Base-by-base conservation (phyloP, 306 rosid genomes). In the Cercis canadensis region DNA sequence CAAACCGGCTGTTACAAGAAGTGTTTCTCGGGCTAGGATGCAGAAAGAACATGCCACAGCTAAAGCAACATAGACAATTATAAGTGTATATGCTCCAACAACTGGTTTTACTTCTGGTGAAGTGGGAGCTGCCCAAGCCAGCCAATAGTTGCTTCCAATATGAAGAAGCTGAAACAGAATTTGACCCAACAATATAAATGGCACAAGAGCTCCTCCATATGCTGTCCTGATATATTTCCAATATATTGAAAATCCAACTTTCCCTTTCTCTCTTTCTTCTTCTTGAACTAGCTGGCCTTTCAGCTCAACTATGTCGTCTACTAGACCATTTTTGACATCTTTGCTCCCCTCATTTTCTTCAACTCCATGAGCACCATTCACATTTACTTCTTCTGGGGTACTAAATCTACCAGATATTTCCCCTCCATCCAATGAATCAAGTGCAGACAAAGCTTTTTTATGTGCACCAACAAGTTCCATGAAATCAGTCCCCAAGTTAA, bases 401-500 rank as follows among this genome's bases (percentile, higher is more conserved):
- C n/a, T n/a, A n/a, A n/a, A n/a, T n/a, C n/a, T n/a, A n/a, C n/a
- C n/a, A 59, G 75, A 63, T 10, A 29, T 62, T 1, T 66, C 7
- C 16, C 45, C 65, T 19, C 19, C 64, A 24, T 67, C 79, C 8
- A 68, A 56, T 7, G 81, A 70, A 54, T 69, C 61, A 51, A 88
- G 61, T n/a, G 79, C 53, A 36, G 86, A 86, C 74, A 88, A 72
- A 45, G 90, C 90, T 77, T 79, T 68, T 57, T 72, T 65, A 11
- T 83, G 94, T 14, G 94, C 90, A 46, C 90, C 87, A 63, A 88
- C 90, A 21, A 83, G 94, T 65, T 81, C 84, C 86, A 81, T 84
- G 54, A 88, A 83, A 65, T 86, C 94, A 18, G 81, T 83, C 47
- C 81, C 84, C 7, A 80, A 77, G 14, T 61, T 61, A 9, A 88